These are phyloP conservation scores for Hypoxylon fuscum DNA, from an alignment of 495 filamentous ascomycete genomes.

Conservation along the genomic window DNA sequence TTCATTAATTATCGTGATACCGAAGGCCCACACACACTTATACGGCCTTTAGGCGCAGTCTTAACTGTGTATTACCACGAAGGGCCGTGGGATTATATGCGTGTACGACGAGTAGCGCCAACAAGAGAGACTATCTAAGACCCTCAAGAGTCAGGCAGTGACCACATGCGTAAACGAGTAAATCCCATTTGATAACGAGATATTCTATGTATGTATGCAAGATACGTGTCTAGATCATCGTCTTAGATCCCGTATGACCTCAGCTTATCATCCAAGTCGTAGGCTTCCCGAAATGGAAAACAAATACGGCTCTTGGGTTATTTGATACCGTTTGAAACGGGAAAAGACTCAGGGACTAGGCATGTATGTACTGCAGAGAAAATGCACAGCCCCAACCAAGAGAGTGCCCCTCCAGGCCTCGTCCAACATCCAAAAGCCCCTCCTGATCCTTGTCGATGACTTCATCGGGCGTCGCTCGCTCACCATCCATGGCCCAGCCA, in stretches of 20 bases:
- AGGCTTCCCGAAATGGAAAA: conserved; percentile 26
- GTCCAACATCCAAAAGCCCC: conserved; percentile 43
- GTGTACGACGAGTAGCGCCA: too few species aligned
- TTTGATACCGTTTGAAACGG: conserved; percentile 18
- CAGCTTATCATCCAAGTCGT: conserved; percentile 1
- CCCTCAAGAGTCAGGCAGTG: too few species aligned
- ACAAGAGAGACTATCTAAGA: too few species aligned
- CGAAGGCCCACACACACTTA: conserved; percentile 28
- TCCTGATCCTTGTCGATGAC: conserved; percentile 44
- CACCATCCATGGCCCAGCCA: conserved; percentile 23
- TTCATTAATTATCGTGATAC: conserved; percentile 29
- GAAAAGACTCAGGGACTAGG: too few species aligned
- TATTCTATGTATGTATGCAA: not conserved
- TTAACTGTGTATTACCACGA: not conserved
- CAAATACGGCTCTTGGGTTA: conserved; percentile 9
- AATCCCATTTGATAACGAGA: too few species aligned
- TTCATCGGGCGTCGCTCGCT: conserved; percentile 32
- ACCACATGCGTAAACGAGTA: too few species aligned
- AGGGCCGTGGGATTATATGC: too few species aligned
- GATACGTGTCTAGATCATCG: not conserved
- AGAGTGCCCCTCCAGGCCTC: conserved; percentile 21
- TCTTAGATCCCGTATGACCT: conserved; percentile 1
- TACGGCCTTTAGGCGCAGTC: not conserved
- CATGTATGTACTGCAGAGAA: too few species aligned
- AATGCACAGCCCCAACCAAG: conserved; percentile 32